Base-by-base conservation (phyloP, 495 filamentous ascomycete species). In the Cairneyella variabilis region DNA sequence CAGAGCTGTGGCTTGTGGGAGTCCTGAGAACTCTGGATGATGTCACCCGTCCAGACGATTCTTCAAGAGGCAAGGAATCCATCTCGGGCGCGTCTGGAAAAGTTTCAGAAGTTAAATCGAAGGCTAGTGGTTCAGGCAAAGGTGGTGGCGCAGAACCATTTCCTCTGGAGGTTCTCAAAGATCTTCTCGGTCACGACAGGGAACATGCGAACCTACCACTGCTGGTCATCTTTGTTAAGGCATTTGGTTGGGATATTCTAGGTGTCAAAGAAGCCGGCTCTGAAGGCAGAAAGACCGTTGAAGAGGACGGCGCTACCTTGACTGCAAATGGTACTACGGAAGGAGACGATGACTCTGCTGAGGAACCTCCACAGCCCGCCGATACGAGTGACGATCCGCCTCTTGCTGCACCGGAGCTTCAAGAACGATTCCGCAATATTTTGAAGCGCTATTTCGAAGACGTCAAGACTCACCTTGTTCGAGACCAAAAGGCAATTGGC, bases 1-100 rank as follows among this genome's bases (percentile, higher is more conserved):
- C 93, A 10, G 95, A 99, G 66, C 77, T 99, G 26, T 99, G 95
- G 95, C 83, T 99, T 16, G 89, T 96, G 26, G 89, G 87, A 11
- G 85, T 89, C 26, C 70, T 99, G 45, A 80, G 83, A 58, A 97
- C 89, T 36, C 71, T 97, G 57, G 91, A 97, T 62, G 95, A 99
- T 69, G 85, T 90, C 47, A 80, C 82, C 44, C 79, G 87, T 37
- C 89, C 91, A 17, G 92, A 98, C 55, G 92, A 97, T 65, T 76
- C 83, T 21, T 79, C 83, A 42, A 76, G 82, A 36, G 81, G 77
- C 8, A 86, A 86, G 58, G 83, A 88, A 55, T 76, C 71, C 25
- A 65, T 66, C 21, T 72, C 69, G 25, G 53, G 57, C 16, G 62
- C 70, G 25, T 70, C 81, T 42, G 69, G 66, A 25, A 76, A 83